phyloP scores from a whole-genome alignment of 805 yeast genomes.

The Yamadazyma kitorensis region DNA sequence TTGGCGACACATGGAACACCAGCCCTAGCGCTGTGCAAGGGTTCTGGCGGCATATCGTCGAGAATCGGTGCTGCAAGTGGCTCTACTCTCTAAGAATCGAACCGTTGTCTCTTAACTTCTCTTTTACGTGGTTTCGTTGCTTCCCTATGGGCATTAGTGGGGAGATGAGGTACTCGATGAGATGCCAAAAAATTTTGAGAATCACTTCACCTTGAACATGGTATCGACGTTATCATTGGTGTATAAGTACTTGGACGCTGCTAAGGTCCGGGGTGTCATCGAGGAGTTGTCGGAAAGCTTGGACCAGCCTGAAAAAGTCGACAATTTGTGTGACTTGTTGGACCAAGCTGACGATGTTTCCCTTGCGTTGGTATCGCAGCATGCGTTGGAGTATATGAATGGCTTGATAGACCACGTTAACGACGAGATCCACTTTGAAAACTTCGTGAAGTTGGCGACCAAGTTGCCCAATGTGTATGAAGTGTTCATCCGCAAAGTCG shows the following conservation, averaged over 20 bases:
- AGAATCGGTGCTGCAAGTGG: too few species aligned
- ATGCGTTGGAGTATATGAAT: conserved; percentile 7
- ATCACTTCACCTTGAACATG: too few species aligned
- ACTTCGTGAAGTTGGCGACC: conserved; percentile 13
- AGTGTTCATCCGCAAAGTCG: conserved; percentile 8
- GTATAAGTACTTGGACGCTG: conserved; percentile 21
- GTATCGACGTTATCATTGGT: conserved; percentile 19
- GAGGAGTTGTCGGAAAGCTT: conserved; percentile 17
- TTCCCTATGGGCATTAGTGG: too few species aligned
- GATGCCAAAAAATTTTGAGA: neutral
- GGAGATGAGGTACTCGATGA: too few species aligned
- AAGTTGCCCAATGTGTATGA: conserved; percentile 17
- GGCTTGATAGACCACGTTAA: conserved; percentile 4
- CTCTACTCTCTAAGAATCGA: too few species aligned
- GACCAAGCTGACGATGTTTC: conserved; percentile 17
- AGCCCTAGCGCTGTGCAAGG: too few species aligned
- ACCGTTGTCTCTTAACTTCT: too few species aligned
- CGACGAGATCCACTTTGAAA: conserved; percentile 4
- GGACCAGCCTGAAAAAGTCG: conserved; percentile 14
- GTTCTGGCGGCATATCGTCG: too few species aligned
- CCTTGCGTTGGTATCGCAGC: neutral
- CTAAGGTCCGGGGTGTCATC: conserved; percentile 20
- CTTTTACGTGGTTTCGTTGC: too few species aligned
- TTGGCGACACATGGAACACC: too few species aligned
- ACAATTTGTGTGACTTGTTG: conserved; percentile 25